These are phyloP conservation scores for Moricandia moricandioides DNA, from an alignment of 345 rosid species.

Conservation along the genomic window DNA sequence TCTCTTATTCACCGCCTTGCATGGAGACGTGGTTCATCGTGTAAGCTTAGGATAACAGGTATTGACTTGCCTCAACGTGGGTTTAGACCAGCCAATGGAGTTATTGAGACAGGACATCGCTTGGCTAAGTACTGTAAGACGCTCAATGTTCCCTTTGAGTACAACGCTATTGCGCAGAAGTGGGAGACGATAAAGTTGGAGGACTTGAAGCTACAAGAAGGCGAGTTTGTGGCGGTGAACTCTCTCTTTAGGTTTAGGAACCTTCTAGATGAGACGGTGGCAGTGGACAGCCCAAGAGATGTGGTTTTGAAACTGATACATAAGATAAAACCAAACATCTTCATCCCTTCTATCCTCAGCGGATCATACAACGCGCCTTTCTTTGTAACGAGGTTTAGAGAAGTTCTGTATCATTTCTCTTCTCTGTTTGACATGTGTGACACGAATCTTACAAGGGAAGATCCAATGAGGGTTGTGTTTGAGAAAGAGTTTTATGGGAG, in stretches of 20 bases:
- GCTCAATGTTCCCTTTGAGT: constrained; percentile 68
- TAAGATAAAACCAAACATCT: constrained; percentile 57
- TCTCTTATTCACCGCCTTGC: constrained; percentile 56
- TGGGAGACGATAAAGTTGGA: constrained; percentile 67
- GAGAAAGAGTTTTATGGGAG: constrained; percentile 69
- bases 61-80: constrained; percentile 79
- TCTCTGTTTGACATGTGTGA: constrained; percentile 66
- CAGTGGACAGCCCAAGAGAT: constrained; percentile 55
- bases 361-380: constrained; percentile 72
- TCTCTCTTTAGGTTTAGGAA: constrained; percentile 55
- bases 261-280: constrained; percentile 66
- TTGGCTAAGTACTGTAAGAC: constrained; percentile 66
- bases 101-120: constrained; percentile 60
- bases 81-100: constrained; percentile 72
- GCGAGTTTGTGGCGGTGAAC: constrained; percentile 68
- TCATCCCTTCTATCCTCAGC: constrained; percentile 44
- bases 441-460: constrained; percentile 40
- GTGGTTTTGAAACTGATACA: constrained; percentile 52
- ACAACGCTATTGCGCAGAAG: constrained; percentile 59
- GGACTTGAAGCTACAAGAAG: constrained; percentile 50
- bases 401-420: constrained; percentile 70
- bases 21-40: constrained; percentile 48
- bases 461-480: constrained; percentile 51
- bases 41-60: constrained; percentile 81
- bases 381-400: constrained; percentile 67